Percentiles rank a stretch among this genome's conserved stretches.
phyloP scores from a whole-genome alignment of 2,329 filamentous ascomycete species.

The Pseudocercospora musae region DNA sequence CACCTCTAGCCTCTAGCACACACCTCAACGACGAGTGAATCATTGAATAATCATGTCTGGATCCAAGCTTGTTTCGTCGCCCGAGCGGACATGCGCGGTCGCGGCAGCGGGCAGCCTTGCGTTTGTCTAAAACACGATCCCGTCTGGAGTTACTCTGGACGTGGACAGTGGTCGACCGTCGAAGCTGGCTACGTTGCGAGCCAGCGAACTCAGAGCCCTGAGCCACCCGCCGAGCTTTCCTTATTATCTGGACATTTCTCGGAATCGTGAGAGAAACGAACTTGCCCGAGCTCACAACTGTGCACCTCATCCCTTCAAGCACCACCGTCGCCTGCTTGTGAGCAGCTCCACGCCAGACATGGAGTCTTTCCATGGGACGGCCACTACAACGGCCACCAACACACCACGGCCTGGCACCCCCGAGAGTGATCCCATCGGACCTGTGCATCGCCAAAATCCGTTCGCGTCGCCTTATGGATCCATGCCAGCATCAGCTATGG shows the following conservation, averaged over 20 bases:
- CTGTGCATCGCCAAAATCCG: slow-evolving; percentile 30
- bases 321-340: not conserved
- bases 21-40: slow-evolving; percentile 6
- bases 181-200: slow-evolving; percentile 3
- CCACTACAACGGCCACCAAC: slow-evolving; percentile 33
- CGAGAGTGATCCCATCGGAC: slow-evolving; percentile 34
- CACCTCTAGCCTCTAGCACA: slow-evolving; percentile 2
- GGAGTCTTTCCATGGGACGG: slow-evolving; percentile 30
- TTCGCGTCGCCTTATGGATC: slow-evolving; percentile 44
- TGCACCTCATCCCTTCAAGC: not conserved
- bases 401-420: slow-evolving; percentile 41
- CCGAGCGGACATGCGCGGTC: not conserved
- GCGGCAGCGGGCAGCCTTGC: slow-evolving; percentile 10
- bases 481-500: slow-evolving; percentile 43
- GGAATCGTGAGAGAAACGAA: not conserved
- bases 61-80: not conserved
- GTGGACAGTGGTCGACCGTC: too few species aligned
- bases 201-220: slow-evolving; percentile 12
- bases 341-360: slow-evolving; percentile 12
- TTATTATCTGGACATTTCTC: not conserved
- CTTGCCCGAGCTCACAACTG: too few species aligned
- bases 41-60: too few species aligned
- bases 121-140: not conserved
- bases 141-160: too few species aligned
- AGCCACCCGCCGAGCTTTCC: not conserved